These are phyloP conservation scores for Zygoascus bituminiphila DNA, from an alignment of 805 yeast genomes.

Conservation along the genomic window DNA sequence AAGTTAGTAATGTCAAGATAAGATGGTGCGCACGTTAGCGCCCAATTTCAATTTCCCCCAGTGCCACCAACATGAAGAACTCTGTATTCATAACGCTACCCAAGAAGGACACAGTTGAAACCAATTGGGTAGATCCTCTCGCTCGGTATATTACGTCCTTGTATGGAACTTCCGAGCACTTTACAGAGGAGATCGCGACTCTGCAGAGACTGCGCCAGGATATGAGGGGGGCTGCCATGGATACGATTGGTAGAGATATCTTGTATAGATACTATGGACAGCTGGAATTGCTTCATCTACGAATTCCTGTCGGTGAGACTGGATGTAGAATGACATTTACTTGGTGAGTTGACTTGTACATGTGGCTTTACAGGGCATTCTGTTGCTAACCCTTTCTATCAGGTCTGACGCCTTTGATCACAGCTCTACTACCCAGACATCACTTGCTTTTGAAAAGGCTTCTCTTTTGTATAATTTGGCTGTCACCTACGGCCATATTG, in stretches of 20 bases:
- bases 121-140: conserved; percentile 61
- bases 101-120: conserved; percentile 41
- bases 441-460: conserved; percentile 87
- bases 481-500: conserved; percentile 45
- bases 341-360: conserved; percentile 58
- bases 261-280: conserved; percentile 70
- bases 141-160: conserved; percentile 47
- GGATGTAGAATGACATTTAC: conserved; percentile 55
- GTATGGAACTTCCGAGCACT: conserved; percentile 56
- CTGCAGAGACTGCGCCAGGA: conserved; percentile 56
- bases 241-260: conserved; percentile 42
- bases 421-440: conserved; percentile 49
- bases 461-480: conserved; percentile 73
- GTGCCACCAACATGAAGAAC: conserved; percentile 7
- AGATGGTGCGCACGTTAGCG: too few relatives aligned
- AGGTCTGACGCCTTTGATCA: conserved; percentile 51
- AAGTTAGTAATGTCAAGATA: too few relatives aligned
- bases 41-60: too few relatives aligned
- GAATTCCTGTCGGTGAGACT: conserved; percentile 58
- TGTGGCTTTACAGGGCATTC: not conserved
- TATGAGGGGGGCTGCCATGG: conserved; percentile 40
- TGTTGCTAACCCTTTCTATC: not conserved
- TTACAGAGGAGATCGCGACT: conserved; percentile 44
- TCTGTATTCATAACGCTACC: conserved; percentile 28
- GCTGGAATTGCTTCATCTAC: conserved; percentile 66